Evolutionary conservation across 1,284 basidiomycete genomes (phyloP), one percentile per base, ranked within the genome.

Genomic region (Cutaneotrichosporon spelunceum): DNA sequence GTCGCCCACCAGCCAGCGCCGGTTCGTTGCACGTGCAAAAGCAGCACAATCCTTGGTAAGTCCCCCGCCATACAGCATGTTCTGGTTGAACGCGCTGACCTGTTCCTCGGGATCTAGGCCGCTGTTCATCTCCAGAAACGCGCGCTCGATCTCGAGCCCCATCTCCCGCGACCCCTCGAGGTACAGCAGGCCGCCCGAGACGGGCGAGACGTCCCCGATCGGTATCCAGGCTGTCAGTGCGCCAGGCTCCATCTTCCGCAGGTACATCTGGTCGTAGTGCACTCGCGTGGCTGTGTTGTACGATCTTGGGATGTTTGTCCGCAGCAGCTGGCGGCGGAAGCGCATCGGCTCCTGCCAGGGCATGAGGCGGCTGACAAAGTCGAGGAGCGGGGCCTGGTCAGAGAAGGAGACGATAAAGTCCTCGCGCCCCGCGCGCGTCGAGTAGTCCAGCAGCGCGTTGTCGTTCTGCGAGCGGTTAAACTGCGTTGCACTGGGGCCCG

Each of bases 191-290:
- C 71, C 70, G 13, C 71, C 71, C 33, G 59, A 57, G 4, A 62
- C 53, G 19, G 66, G 66, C 7, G 64, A 59, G 39, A 66, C 59
- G 53, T 69, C 68, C 3, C 71, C 71, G 44, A 72, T 61, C 4
- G 71, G 71, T 19, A 72, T 61, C 71, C 71, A 72, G 0, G 65
- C 71, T 4, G 71, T 72, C 26, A 72, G 59, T 2, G 66, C 34
- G 3, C 44, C 60, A 5, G 63, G 63, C 44, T 61, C 33, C 56
- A 33, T 39, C 19, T 54, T 57, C 23, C 63, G 63, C 19, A 64
- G 63, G 45, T 56, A 60, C 60, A 62, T 65, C 55, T 65, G 64
- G 30, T 65, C 64, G 30, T 62, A 65, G 39, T 65, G 64, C 24
- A 65, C 64, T 4, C 59, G 21, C 36, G 64, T 65, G 10, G 57